Percentiles rank a stretch among this genome's conserved stretches.
Evolutionary conservation across 2,329 filamentous ascomycete genomes (phyloP).

Genomic region (Lasiodiplodia sp.): DNA sequence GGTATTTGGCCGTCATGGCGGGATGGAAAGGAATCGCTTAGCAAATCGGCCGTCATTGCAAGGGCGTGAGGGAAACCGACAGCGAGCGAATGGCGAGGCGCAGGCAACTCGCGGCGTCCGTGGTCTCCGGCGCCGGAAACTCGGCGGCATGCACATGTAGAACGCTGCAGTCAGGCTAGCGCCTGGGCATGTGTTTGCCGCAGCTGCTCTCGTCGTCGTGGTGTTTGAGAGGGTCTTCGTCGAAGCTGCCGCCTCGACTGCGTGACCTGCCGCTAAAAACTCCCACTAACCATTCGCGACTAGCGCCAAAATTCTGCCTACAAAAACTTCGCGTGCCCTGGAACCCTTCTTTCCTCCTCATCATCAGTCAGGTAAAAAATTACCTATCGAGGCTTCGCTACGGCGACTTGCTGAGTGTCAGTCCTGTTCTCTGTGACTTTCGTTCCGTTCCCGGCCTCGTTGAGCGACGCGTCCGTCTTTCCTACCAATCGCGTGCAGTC

Average conservation of each 20-base stretch:
- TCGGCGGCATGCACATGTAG: not conserved
- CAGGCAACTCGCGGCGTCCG: not conserved
- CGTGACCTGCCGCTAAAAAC: not conserved
- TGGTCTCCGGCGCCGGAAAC: not conserved
- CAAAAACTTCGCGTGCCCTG: slow-evolving; percentile 31
- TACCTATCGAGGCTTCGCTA: slow-evolving; percentile 50
- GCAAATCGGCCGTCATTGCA: slow-evolving; percentile 1
- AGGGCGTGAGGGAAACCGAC: slow-evolving; percentile 13
- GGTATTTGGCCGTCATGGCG: slow-evolving; percentile 21
- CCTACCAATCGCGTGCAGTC: slow-evolving; percentile 47
- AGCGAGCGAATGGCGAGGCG: slow-evolving; percentile 9
- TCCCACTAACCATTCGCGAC: not conserved
- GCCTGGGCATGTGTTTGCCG: not conserved
- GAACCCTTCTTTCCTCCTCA: slow-evolving; percentile 38
- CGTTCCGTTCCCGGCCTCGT: slow-evolving; percentile 54
- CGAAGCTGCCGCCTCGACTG: not conserved
- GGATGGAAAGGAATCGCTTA: slow-evolving; percentile 4
- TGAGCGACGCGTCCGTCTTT: slow-evolving; percentile 47
- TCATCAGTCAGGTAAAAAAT: slow-evolving; percentile 48
- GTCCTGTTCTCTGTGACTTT: slow-evolving; percentile 45
- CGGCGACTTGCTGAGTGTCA: slow-evolving; percentile 53
- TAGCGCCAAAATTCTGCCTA: slow-evolving; percentile 5
- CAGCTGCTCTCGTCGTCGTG: not conserved
- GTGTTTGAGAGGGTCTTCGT: not conserved
- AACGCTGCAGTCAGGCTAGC: not conserved